These are phyloP conservation scores for Trichothecium roseum DNA, from an alignment of 2,329 filamentous ascomycete species.

Conservation along the genomic window DNA sequence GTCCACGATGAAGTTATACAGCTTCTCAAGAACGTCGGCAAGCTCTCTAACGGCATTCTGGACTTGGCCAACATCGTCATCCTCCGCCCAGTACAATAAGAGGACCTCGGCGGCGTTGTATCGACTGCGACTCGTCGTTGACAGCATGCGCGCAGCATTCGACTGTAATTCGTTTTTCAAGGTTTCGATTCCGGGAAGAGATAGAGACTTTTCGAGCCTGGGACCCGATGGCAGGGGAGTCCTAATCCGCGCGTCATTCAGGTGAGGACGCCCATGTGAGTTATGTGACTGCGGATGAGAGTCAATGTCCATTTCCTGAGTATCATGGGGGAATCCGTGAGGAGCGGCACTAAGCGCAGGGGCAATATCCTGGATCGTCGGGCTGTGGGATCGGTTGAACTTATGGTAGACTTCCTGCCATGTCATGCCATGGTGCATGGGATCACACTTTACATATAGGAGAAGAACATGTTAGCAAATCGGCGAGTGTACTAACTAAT, in stretches of 20 bases:
- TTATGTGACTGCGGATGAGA: constrained; percentile 18
- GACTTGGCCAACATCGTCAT: constrained; percentile 31
- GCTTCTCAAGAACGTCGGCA: constrained; percentile 37
- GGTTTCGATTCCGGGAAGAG: constrained; percentile 38
- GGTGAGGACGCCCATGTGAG: constrained; percentile 25
- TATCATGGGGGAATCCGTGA: constrained; percentile 29
- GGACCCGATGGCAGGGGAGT: constrained; percentile 47
- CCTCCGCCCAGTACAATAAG: constrained; percentile 47
- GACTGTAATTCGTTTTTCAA: constrained; percentile 43
- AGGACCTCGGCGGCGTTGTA: constrained; percentile 42
- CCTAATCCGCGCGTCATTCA: constrained; percentile 39
- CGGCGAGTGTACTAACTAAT: neutral
- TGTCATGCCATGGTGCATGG: constrained; percentile 49
- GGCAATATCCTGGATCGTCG: constrained; percentile 37
- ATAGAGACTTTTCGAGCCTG: constrained; percentile 39
- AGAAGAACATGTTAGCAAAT: constrained; percentile 6
- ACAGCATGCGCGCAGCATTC: constrained; percentile 36
- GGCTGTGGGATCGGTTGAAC: constrained; percentile 41
- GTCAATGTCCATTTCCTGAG: constrained; percentile 48
- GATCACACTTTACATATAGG: constrained; percentile 36
- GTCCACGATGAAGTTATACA: constrained; percentile 40
- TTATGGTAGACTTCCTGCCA: constrained; percentile 49
- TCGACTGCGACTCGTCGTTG: constrained; percentile 38
- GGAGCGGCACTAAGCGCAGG: constrained; percentile 22
- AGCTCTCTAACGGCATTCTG: constrained; percentile 34